phyloP scores from a whole-genome alignment of 2,329 filamentous ascomycete species.

The Didymella exigua region DNA sequence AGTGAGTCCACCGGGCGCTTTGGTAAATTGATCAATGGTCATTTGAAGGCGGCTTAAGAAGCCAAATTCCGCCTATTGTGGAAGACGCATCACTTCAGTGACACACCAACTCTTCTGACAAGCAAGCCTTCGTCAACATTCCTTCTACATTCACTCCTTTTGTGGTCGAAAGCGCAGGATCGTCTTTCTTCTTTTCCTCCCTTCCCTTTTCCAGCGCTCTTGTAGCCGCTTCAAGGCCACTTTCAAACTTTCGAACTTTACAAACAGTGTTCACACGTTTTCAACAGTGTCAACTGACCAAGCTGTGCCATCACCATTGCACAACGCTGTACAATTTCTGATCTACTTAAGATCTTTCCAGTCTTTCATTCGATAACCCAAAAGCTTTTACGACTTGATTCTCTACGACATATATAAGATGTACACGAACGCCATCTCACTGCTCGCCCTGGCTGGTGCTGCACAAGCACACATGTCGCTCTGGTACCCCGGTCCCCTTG shows the following conservation, averaged over 20 bases:
- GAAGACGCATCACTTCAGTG: slow-evolving; percentile 32
- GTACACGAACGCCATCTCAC: slow-evolving; percentile 33
- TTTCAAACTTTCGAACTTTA: slow-evolving; percentile 7
- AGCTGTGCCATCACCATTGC: slow-evolving; percentile 9
- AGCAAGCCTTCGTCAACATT: slow-evolving; percentile 41
- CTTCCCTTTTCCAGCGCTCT: slow-evolving; percentile 28
- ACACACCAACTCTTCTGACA: slow-evolving; percentile 35
- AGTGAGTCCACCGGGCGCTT: slow-evolving; percentile 19
- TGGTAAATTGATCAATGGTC: slow-evolving; percentile 16
- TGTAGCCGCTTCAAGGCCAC: slow-evolving; percentile 21
- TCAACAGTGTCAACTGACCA: slow-evolving; percentile 25
- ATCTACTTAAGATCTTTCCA: slow-evolving; percentile 17
- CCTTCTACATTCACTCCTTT: slow-evolving; percentile 39
- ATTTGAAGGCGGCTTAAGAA: slow-evolving; percentile 26
- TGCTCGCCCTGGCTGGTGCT: slow-evolving; percentile 37
- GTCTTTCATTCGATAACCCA: slow-evolving; percentile 19
- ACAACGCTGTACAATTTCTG: slow-evolving; percentile 13
- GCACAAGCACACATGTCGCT: slow-evolving; percentile 52
- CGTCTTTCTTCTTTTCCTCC: slow-evolving; percentile 30
- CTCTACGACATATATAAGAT: slow-evolving; percentile 24
- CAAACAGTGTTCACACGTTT: slow-evolving; percentile 10
- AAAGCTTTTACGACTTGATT: slow-evolving; percentile 11
- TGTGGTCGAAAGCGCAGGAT: slow-evolving; percentile 38
- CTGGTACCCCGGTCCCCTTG: slow-evolving; percentile 51
- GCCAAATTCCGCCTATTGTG: slow-evolving; percentile 23